Evolutionary conservation across 495 filamentous ascomycete genomes (phyloP).

Genomic region (Hypoxylon cercidicola): DNA sequence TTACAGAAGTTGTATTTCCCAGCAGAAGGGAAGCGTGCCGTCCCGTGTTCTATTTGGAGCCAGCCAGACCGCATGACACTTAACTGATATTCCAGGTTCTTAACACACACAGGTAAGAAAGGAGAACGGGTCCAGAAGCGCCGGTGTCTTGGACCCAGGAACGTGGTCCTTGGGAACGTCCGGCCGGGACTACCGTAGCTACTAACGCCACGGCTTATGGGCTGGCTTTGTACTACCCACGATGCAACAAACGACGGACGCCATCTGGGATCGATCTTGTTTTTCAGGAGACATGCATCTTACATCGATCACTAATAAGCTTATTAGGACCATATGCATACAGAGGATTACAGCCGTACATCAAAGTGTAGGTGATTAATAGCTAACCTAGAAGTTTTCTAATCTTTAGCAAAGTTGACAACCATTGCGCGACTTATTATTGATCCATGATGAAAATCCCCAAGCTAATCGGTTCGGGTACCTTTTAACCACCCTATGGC

Average conservation of each 20-base stretch:
- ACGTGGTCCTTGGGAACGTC: conserved; percentile 38
- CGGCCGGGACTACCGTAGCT: conserved; percentile 28
- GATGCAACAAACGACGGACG: conserved; percentile 36
- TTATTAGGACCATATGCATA: no score
- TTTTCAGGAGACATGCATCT: not conserved
- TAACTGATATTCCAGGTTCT: no score
- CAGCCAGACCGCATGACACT: not conserved
- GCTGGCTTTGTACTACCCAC: conserved; percentile 34
- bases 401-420: no score
- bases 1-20: conserved; percentile 8
- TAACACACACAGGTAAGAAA: not conserved
- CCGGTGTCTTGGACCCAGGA: conserved; percentile 36
- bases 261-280: conserved; percentile 34
- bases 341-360: no score
- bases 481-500: no score
- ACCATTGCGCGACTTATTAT: no score
- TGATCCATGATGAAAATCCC: no score
- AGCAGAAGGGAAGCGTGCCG: conserved; percentile 18
- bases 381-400: no score
- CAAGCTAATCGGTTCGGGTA: no score
- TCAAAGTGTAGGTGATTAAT: no score
- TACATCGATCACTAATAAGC: no score
- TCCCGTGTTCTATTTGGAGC: conserved; percentile 20
- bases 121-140: conserved; percentile 31
- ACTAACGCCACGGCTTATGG: conserved; percentile 20